Evolutionary conservation across 225 moss, liverwort and hornwort genomes (phyloP).

Genomic region (Asterella californica): DNA sequence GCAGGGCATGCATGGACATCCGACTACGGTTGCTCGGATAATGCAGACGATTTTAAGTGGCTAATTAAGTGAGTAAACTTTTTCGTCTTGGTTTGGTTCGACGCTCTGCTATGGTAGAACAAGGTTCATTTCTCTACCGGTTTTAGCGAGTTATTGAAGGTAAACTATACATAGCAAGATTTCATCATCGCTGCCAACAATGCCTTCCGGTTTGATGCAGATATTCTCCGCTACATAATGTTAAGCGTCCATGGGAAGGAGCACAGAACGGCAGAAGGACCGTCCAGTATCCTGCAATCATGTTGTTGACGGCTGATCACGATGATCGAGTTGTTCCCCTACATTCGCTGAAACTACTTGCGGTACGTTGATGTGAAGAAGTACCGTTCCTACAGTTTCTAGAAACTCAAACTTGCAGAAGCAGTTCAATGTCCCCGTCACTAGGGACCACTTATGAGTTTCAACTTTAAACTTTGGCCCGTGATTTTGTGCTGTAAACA

Average conservation of each 20-base stretch:
- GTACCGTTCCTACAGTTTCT: background rate
- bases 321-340: conserved; percentile 94
- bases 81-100: background rate
- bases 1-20: conserved; percentile 93
- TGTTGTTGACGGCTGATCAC: conserved; percentile 85
- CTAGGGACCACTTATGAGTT: background rate
- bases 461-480: background rate
- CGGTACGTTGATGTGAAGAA: conserved; percentile 24
- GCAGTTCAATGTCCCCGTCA: background rate
- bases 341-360: conserved; percentile 58
- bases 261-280: conserved; percentile 24
- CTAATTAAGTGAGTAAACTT: conserved; percentile 50
- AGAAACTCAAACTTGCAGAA: background rate
- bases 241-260: conserved; percentile 72
- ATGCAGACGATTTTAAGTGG: conserved; percentile 64
- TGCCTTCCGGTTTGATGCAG: conserved; percentile 26
- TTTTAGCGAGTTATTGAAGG: too few species aligned
- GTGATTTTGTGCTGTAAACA: background rate
- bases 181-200: background rate
- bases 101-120: background rate
- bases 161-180: background rate
- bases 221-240: conserved; percentile 84
- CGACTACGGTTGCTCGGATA: conserved; percentile 85
- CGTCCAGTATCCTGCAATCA: conserved; percentile 57
- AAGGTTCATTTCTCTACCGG: background rate